These are phyloP conservation scores for Leccinum solheimii DNA, from an alignment of 1,284 basidiomycete genomes.

Conservation along the genomic window DNA sequence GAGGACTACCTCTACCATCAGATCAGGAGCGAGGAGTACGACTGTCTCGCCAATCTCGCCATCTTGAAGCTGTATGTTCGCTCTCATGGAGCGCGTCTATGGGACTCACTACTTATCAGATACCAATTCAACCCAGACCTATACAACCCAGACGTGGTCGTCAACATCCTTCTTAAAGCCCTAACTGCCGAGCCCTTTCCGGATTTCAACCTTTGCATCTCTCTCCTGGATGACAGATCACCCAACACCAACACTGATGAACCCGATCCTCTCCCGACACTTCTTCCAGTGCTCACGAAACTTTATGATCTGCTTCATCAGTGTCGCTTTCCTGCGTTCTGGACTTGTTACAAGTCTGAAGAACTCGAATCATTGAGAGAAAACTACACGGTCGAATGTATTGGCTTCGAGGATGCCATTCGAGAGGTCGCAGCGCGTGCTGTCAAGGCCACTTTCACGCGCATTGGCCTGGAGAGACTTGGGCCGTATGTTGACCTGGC, in stretches of 20 bases:
- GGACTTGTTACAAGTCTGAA: constrained; percentile 71
- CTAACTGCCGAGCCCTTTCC: constrained; percentile 81
- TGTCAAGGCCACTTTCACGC: constrained; percentile 77
- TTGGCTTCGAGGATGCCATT: constrained; percentile 80
- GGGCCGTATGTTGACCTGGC: constrained; percentile 71
- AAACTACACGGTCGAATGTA: constrained; percentile 81
- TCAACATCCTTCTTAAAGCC: constrained; percentile 94
- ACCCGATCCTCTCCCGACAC: constrained; percentile 71
- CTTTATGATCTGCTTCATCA: constrained; percentile 81
- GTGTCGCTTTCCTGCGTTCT: constrained; percentile 91
- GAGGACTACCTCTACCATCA: constrained; percentile 96
- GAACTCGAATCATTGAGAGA: constrained; percentile 72
- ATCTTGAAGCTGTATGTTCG: constrained; percentile 74
- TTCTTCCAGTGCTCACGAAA: constrained; percentile 74
- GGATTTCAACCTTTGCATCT: constrained; percentile 93
- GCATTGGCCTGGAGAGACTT: constrained; percentile 68
- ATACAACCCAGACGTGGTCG: constrained; percentile 89
- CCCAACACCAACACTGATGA: constrained; percentile 67
- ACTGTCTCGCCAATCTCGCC: constrained; percentile 90
- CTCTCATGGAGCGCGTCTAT: background rate
- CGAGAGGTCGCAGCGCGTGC: constrained; percentile 75
- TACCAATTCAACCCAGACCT: constrained; percentile 97
- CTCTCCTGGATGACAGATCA: constrained; percentile 79
- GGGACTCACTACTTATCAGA: constrained; percentile 43
- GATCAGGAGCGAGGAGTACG: constrained; percentile 87